Percentiles rank a stretch among this genome's conserved stretches.
These are phyloP conservation scores for Rhodamnia rubescens DNA, from an alignment of 345 rosid species.

Conservation along the genomic window DNA sequence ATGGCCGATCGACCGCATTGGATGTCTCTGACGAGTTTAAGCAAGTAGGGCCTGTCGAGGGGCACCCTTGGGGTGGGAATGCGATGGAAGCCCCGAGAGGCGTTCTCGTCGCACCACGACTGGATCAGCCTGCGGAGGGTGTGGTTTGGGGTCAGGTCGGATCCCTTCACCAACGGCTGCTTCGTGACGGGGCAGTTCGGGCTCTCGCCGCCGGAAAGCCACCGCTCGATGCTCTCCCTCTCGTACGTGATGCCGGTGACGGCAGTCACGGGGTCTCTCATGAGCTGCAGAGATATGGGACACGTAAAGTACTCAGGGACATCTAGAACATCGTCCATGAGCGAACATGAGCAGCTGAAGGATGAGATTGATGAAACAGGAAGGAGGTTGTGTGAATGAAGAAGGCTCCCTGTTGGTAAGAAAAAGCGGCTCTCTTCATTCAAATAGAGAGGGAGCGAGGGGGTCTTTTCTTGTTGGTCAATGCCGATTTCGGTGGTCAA, in stretches of 20 bases:
- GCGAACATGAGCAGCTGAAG: not conserved
- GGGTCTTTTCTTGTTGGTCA: not conserved
- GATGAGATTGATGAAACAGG: not conserved
- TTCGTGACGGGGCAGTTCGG: slow-evolving; percentile 56
- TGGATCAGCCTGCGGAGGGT: slow-evolving; percentile 62
- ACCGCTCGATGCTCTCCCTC: slow-evolving; percentile 62
- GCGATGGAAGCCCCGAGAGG: slow-evolving; percentile 29
- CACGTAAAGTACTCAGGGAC: slow-evolving; percentile 61
- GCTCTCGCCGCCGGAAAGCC: slow-evolving; percentile 32
- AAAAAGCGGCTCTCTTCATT: not conserved
- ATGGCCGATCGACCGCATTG: slow-evolving; percentile 3
- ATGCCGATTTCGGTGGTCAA: not conserved
- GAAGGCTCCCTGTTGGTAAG: not conserved
- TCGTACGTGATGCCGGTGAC: slow-evolving; percentile 82
- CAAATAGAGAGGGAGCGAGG: not conserved
- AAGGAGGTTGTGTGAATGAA: not conserved
- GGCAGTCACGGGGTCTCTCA: slow-evolving; percentile 77
- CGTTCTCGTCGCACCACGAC: slow-evolving; percentile 54
- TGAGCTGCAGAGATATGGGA: slow-evolving; percentile 75
- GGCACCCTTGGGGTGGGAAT: slow-evolving; percentile 51
- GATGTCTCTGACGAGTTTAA: slow-evolving; percentile 26
- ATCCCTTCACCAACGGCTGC: slow-evolving; percentile 37
- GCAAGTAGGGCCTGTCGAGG: slow-evolving; percentile 18
- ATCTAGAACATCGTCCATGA: slow-evolving; percentile 31
- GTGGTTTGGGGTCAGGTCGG: slow-evolving; percentile 71